These are phyloP conservation scores for Auxenochlorella pyrenoidosa DNA, from an alignment of 139 green algal species.

Conservation along the genomic window DNA sequence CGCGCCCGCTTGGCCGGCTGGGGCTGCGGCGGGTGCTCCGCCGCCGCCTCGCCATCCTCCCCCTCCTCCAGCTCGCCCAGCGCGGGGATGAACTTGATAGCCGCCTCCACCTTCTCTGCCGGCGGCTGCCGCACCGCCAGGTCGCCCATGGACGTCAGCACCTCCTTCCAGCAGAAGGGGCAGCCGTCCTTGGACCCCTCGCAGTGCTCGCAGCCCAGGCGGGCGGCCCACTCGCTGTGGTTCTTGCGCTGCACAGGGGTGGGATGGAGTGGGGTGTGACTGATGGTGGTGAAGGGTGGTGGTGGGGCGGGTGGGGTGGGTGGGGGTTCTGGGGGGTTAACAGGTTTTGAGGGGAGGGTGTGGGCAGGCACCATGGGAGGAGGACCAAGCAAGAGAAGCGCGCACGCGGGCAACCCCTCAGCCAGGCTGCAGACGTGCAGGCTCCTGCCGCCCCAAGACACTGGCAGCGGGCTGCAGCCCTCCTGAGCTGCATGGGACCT, in stretches of 20 bases:
- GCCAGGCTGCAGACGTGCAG: too few relatives aligned
- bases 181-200: slow-evolving; percentile 4
- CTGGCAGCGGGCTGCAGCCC: neutral
- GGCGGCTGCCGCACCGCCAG: neutral
- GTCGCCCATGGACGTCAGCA: neutral
- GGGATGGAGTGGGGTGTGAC: neutral
- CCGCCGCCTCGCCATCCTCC: neutral
- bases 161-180: slow-evolving; percentile 30
- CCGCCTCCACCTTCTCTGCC: neutral
- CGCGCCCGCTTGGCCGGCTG: neutral
- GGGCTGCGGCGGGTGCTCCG: neutral
- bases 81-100: neutral
- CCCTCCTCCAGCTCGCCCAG: neutral
- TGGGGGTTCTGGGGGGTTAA: too few relatives aligned
- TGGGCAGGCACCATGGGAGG: too few relatives aligned
- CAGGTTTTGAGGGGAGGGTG: too few relatives aligned
- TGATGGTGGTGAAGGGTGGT: neutral
- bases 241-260: slow-evolving; percentile 5
- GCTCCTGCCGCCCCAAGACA: too few relatives aligned
- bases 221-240: neutral
- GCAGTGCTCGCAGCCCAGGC: slow-evolving; percentile 22
- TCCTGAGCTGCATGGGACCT: too few relatives aligned
- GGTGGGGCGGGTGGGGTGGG: neutral
- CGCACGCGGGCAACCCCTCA: too few relatives aligned
- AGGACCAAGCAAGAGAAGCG: too few relatives aligned